A percentile compares a stretch with the other conserved stretches of the same genome.
These are phyloP conservation scores for Echinosophora koreensis DNA, from an alignment of 306 rosid genomes.

Conservation along the genomic window DNA sequence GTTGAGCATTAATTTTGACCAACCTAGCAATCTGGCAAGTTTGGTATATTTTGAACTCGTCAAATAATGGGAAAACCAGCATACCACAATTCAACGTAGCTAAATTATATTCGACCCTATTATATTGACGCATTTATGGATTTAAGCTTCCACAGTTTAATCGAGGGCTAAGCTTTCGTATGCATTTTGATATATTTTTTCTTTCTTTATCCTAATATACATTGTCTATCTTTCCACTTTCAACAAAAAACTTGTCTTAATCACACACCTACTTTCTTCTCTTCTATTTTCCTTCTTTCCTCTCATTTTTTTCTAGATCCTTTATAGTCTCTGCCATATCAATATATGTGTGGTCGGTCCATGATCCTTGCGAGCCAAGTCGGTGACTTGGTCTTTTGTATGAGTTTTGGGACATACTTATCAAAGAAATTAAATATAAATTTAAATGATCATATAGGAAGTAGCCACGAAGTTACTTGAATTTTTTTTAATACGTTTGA, in stretches of 20 bases:
- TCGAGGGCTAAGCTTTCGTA: no score
- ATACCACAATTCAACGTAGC: neutral
- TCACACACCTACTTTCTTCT: slow-evolving; percentile 8
- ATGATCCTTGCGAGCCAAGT: slow-evolving; percentile 52
- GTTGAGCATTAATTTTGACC: neutral
- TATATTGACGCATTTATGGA: neutral
- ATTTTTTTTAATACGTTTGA: slow-evolving; percentile 49
- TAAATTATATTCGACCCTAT: neutral
- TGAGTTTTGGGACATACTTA: slow-evolving; percentile 18
- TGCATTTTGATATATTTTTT: no score
- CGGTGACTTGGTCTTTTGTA: slow-evolving; percentile 54
- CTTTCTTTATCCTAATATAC: neutral
- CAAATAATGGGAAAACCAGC: slow-evolving; percentile 1
- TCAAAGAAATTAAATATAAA: neutral
- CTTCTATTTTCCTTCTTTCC: neutral
- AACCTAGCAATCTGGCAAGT: neutral
- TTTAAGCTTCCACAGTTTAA: neutral
- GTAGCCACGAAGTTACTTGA: slow-evolving; percentile 43
- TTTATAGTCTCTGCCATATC: slow-evolving; percentile 30
- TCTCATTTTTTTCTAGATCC: neutral
- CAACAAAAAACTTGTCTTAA: neutral
- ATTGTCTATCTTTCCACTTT: neutral
- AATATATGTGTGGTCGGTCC: slow-evolving; percentile 34
- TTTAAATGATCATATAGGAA: slow-evolving; percentile 26
- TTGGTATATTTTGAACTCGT: slow-evolving; percentile 8